Percentiles rank a stretch among this genome's conserved stretches.
phyloP scores from a whole-genome alignment of 2,329 filamentous ascomycete genomes.

The Fusarium robinianum region DNA sequence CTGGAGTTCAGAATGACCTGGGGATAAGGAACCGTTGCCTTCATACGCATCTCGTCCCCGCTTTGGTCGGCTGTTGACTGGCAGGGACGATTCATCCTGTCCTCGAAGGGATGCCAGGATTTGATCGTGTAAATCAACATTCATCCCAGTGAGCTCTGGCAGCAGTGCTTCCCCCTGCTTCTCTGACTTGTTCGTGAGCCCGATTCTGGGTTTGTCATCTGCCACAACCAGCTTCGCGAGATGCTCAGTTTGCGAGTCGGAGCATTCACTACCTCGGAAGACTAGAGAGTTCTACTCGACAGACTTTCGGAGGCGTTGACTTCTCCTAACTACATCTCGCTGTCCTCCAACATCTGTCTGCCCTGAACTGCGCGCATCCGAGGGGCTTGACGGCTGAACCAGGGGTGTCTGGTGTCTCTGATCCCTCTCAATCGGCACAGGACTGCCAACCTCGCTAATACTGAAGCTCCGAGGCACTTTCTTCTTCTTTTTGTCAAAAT shows the following conservation, averaged over 20 bases:
- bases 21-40: not conserved
- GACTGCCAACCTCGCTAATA: constrained; percentile 37
- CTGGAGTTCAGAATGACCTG: constrained; percentile 1
- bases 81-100: constrained; percentile 1
- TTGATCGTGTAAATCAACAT: constrained; percentile 22
- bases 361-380: not conserved
- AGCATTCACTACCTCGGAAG: constrained; percentile 1
- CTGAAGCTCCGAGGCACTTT: constrained; percentile 33
- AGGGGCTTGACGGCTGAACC: not conserved
- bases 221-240: constrained; percentile 7
- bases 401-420: not conserved
- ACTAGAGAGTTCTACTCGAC: constrained; percentile 18
- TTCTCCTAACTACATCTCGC: constrained; percentile 11
- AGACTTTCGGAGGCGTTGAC: constrained; percentile 8
- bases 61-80: not conserved
- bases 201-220: not conserved
- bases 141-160: constrained; percentile 3
- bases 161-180: not conserved
- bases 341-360: constrained; percentile 1
- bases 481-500: constrained; percentile 10
- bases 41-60: not conserved
- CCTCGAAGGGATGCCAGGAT: constrained; percentile 23
- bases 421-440: constrained; percentile 20
- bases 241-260: constrained; percentile 10
- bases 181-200: not conserved